Evolutionary conservation across 305 asterid genomes (phyloP).

Genomic region (Striga hermonthica): DNA sequence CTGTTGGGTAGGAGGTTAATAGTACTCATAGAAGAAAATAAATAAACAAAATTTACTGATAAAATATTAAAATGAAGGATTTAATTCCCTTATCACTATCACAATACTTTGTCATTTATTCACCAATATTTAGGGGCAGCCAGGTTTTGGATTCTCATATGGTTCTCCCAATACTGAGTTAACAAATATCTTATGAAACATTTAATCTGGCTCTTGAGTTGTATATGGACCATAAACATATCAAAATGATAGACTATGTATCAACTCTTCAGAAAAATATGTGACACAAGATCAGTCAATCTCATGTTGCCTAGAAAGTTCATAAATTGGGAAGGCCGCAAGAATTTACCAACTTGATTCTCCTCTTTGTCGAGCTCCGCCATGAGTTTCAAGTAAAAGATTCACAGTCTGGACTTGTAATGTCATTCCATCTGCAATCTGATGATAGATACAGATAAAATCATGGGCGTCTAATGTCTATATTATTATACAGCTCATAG

Average conservation of each 20-base stretch:
- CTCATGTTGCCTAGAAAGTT: slow-evolving; percentile 24
- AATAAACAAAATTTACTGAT: background rate
- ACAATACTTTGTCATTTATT: slow-evolving; percentile 18
- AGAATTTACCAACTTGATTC: slow-evolving; percentile 90
- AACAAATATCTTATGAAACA: slow-evolving; percentile 20
- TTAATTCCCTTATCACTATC: slow-evolving; percentile 23
- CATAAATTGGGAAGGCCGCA: slow-evolving; percentile 28
- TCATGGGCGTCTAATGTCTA: slow-evolving; percentile 32
- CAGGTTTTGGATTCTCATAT: slow-evolving; percentile 14
- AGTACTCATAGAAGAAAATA: slow-evolving; percentile 27
- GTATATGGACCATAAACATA: background rate
- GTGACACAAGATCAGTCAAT: slow-evolving; percentile 20
- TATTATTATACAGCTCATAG: slow-evolving; percentile 20
- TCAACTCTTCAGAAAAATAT: slow-evolving; percentile 9
- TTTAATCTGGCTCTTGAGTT: slow-evolving; percentile 9
- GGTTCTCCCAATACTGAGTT: slow-evolving; percentile 14
- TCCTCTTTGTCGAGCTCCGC: slow-evolving; percentile 80
- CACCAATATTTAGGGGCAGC: slow-evolving; percentile 17
- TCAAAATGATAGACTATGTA: slow-evolving; percentile 19
- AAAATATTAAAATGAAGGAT: slow-evolving; percentile 13
- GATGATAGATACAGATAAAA: slow-evolving; percentile 45
- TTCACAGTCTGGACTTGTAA: slow-evolving; percentile 79
- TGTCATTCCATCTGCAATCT: slow-evolving; percentile 99
- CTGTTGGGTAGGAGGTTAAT: slow-evolving; percentile 46
- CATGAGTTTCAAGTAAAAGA: slow-evolving; percentile 94